Evolutionary conservation across 805 yeast genomes (phyloP).

Genomic region (Teunomyces tritomae): DNA sequence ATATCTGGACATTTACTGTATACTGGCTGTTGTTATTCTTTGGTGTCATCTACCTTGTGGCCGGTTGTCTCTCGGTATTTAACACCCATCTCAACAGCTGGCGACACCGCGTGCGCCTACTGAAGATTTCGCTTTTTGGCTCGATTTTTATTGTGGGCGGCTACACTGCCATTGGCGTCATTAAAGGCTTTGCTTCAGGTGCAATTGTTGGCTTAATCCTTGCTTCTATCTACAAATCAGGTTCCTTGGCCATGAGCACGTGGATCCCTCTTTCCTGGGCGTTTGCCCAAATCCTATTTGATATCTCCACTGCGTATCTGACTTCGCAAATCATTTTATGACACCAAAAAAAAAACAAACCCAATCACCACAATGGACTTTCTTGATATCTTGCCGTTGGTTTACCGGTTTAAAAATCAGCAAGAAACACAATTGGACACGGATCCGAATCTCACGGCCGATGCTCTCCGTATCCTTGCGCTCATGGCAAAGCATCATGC

Average conservation of each 20-base stretch:
- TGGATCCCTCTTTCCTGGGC: constrained; percentile 94
- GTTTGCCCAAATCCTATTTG: constrained; percentile 61
- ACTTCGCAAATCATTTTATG: constrained; percentile 35
- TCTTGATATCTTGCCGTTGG: constrained; percentile 5
- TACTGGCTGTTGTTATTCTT: constrained; percentile 77
- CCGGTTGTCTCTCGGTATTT: constrained; percentile 57
- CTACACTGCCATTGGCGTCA: constrained; percentile 54
- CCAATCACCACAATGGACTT: neutral
- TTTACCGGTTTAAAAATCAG: neutral
- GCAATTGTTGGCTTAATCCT: constrained; percentile 73
- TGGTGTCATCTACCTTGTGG: constrained; percentile 56
- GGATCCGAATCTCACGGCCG: neutral
- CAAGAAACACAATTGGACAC: neutral
- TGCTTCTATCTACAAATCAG: constrained; percentile 74
- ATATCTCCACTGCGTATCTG: constrained; percentile 65
- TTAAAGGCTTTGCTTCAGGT: constrained; percentile 71
- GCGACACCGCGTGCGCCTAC: constrained; percentile 12
- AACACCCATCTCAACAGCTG: constrained; percentile 22
- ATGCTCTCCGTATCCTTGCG: neutral
- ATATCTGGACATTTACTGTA: constrained; percentile 81
- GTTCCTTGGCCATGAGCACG: constrained; percentile 83
- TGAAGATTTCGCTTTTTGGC: constrained; percentile 13
- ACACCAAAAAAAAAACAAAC: neutral
- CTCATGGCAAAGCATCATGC: neutral
- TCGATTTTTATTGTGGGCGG: constrained; percentile 41